Evolutionary conservation across 78 protist species (phyloP), one percentile per base, ranked within the genome.

Genomic region (Dictyostelium purpureum): DNA sequence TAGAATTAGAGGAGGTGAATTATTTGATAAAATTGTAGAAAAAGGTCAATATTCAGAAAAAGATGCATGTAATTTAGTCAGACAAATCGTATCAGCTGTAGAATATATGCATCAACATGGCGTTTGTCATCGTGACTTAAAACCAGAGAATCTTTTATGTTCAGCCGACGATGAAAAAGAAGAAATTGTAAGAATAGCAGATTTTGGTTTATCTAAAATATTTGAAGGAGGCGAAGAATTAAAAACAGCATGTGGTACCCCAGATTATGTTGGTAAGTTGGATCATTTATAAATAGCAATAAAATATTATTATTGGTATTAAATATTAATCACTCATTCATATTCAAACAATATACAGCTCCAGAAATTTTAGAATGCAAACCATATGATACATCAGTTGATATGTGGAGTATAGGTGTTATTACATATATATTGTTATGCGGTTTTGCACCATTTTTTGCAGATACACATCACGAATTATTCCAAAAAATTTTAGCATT

Each of bases 371-470:
- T 93, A 66, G 91, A 77, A 54, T 83, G 91, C 33, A 83, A 74
- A 66, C 77, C 80, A 31, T 93, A 83, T 75, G 91, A 93, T 56
- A 73, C 87, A 31, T 69, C 88, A 11, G 96, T 94, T 26, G 96
- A 94, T 49, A 85, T 94, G 94, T 94, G 96, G 96, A 93, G 96
- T 73, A 88, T 87, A 19, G 96, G 96, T 35, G 96, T 94, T 11
- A 87, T 94, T 26, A 94, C 89, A 7, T 88, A 88, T 80, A 87
- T 94, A 54, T 71, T 94, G 63, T 93, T 97, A 51, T 88, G 97
- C 76, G 98, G 98, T 16, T 96, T 94, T 89, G 97, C 99, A 14
- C 99, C 99, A 21, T 97, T 97, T 78, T 95, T 94, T 61, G 97
- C 96, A 28, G 96, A 88, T 24, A 93, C 83, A 47, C 95, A 92